Evolutionary conservation across 2,329 filamentous ascomycete genomes (phyloP).

Genomic region (Emergomyces pasteurianus): DNA sequence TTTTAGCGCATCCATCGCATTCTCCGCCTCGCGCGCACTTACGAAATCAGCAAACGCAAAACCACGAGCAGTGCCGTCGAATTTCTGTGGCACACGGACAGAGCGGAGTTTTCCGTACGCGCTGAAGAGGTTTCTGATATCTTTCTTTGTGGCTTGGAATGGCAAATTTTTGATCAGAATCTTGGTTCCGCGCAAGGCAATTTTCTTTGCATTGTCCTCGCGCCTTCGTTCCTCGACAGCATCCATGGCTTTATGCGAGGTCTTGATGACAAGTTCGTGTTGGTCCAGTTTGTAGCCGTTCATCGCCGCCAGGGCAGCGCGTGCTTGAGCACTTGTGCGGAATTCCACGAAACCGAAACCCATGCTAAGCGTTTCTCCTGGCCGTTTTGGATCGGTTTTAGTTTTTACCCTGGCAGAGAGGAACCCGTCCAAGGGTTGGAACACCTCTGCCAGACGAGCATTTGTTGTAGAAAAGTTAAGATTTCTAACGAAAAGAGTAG

Average conservation of each 20-base stretch:
- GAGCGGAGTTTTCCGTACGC: constrained; percentile 87
- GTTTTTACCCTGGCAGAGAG: constrained; percentile 84
- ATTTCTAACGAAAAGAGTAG: constrained; percentile 88
- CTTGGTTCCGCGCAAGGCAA: constrained; percentile 67
- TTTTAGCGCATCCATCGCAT: constrained; percentile 79
- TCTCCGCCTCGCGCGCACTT: constrained; percentile 76
- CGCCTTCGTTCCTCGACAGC: constrained; percentile 75
- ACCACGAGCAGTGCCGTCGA: constrained; percentile 75
- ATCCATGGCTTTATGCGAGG: constrained; percentile 76
- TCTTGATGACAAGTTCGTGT: constrained; percentile 72
- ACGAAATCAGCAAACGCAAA: constrained; percentile 97
- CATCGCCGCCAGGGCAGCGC: constrained; percentile 73
- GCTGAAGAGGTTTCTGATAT: constrained; percentile 72
- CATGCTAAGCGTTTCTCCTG: constrained; percentile 83
- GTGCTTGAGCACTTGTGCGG: constrained; percentile 61
- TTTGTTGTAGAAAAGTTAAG: constrained; percentile 84
- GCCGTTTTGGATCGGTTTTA: constrained; percentile 82
- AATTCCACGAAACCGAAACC: constrained; percentile 96
- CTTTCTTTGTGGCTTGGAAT: constrained; percentile 89
- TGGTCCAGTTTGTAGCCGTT: constrained; percentile 78
- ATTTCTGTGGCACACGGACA: constrained; percentile 89
- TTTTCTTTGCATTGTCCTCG: constrained; percentile 73
- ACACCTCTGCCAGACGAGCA: constrained; percentile 60
- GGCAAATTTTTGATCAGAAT: constrained; percentile 97
- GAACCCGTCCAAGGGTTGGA: constrained; percentile 75